Percentiles rank a stretch among this genome's conserved stretches.
phyloP scores from a whole-genome alignment of 2,329 filamentous ascomycete genomes.

The Fusarium cicatricum region DNA sequence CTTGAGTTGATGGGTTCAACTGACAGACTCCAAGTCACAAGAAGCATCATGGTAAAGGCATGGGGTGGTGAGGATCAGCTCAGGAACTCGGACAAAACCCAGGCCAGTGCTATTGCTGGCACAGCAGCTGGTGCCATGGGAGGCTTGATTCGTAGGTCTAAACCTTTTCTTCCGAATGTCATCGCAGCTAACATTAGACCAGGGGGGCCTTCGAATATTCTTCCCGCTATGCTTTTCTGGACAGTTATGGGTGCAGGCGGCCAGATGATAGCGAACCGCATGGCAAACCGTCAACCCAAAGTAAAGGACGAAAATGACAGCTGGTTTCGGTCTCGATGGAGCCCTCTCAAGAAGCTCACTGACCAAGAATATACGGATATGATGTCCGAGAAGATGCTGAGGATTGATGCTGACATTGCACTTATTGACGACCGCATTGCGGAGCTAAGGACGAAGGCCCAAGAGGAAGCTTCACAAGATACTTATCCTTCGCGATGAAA shows the following conservation, averaged over 20 bases:
- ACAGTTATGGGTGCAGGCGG: constrained; percentile 53
- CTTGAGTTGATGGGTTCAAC: not conserved
- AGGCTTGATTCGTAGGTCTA: constrained; percentile 60
- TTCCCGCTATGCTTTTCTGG: constrained; percentile 61
- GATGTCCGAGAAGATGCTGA: constrained; percentile 74
- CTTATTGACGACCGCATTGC: constrained; percentile 79
- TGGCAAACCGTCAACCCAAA: constrained; percentile 38
- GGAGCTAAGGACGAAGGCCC: constrained; percentile 40
- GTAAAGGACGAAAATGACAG: constrained; percentile 50
- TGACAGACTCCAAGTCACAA: constrained; percentile 53
- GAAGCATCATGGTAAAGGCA: constrained; percentile 55
- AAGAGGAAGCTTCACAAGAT: constrained; percentile 15
- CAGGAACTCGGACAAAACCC: constrained; percentile 66
- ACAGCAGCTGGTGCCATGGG: constrained; percentile 71
- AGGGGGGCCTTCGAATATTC: constrained; percentile 63
- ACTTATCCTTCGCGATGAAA: constrained; percentile 15
- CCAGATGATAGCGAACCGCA: constrained; percentile 49
- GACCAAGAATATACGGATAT: constrained; percentile 78
- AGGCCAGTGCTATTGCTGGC: constrained; percentile 75
- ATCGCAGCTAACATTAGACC: constrained; percentile 24
- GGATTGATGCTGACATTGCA: constrained; percentile 78
- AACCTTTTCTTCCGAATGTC: not conserved
- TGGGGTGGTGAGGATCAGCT: constrained; percentile 61
- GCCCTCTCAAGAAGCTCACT: constrained; percentile 73
- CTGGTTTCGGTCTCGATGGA: constrained; percentile 70